Evolutionary conservation across 805 yeast genomes (phyloP), one percentile per base, ranked within the genome.

Genomic region (Lachancea thermotolerans): DNA sequence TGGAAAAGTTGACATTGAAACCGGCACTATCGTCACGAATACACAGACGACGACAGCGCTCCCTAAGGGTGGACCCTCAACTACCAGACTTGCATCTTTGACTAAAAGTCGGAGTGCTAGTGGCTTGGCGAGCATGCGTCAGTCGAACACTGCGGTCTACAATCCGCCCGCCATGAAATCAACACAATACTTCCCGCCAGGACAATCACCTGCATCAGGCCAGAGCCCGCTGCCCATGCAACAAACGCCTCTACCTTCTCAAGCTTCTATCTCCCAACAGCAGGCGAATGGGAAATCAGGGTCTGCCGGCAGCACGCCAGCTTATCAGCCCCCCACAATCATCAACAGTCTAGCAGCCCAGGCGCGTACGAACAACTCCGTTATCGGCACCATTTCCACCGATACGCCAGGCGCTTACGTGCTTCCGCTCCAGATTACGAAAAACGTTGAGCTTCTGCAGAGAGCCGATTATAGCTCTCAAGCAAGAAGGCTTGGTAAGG

Each of bases 371-470:
- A 39, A 45, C 21, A 38, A 34, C 31, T 48, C 54, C 18, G 49
- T 46, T 25, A 38, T 52, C 11, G 57, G 61, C 3, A 55, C 54
- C 12, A 51, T 63, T 6, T 38, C 59, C 2, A 45, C 60, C 5
- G 61, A 62, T 43, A 40, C 62, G 2, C 64, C 66, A 2, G 49
- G 55, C 10, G 54, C 62, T 4, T 63, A 47, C 40, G 51, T 59
- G 7, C 38, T 62, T 16, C 63, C 67, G 5, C 35, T 55, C 8
- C 46, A 53, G 4, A 49, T 57, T n/a, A 58, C 69, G 3, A 65
- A 60, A 29, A 56, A 57, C 21, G 70, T 65, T 34, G 65, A 60
- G 29, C 54, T 53, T 10, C 42, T 72, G 29, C 68, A 62, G 35
- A 57, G 62, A 32, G 56, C 64, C 33, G 68, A 69, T 43, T 59